Base-by-base conservation (phyloP, 1,284 basidiomycete species). In the Fomitopsis betulina region DNA sequence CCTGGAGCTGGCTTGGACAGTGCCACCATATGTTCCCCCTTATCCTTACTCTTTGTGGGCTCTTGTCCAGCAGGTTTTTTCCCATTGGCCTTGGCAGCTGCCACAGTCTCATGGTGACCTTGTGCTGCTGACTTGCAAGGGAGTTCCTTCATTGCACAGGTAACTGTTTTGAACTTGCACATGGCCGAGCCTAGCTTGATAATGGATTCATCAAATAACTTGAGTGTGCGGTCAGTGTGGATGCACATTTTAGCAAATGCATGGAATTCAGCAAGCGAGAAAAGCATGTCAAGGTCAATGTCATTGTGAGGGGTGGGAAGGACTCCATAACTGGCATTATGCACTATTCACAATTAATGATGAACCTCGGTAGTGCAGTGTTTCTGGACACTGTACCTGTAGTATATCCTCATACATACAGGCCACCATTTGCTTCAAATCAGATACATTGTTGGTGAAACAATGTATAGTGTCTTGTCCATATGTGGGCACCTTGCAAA, bases 401-500 rank as follows among this genome's bases (percentile, higher is more conserved):
- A 72, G 54, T 1, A 72, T 57, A 47, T 72, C 67, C 42, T 73
- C 69, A 50, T 63, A 73, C 50, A 72, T 68, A 1, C 68, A 60
- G 6, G 68, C 71, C 0, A 71, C 68, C 0, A 72, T 58, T 19
- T 68, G 61, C 53, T 68, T 69, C 59, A 69, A 62, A 0, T 55
- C 65, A 0, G 70, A 66, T 0, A 66, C 66, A 54, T 72, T 67
- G 3, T 57, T 38, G 23, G 49, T 45, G 40, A 73, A 74, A 2
- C 55, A 53, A 1, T 68, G 61, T 3, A 74, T 72, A 0, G 65
- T 66, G 32, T 63, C 62, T 0, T 58, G 54, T 0, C 71, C 70
- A 60, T 72, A 74, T 0, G 67, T 67, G 0, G 70, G 71, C 9
- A 72, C 58, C 0, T 55, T 12, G 0, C 65, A 58, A 58, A 68